Evolutionary conservation across 2,329 filamentous ascomycete species (phyloP), one percentile per base, ranked within the genome.

Genomic region (Alternaria brassicicola): DNA sequence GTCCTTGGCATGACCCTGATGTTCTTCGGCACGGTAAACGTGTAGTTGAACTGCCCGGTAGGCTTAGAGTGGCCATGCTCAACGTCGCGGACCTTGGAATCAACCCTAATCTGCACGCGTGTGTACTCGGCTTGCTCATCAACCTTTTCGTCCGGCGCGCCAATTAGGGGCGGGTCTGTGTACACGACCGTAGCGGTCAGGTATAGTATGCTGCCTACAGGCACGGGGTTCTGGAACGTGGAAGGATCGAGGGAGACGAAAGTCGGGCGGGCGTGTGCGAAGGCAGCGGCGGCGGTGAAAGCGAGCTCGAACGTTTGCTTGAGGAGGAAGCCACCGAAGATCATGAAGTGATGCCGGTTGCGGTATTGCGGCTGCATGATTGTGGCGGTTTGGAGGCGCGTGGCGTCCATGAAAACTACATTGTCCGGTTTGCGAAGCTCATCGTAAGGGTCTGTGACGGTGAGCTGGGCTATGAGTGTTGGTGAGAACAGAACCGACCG

Each of bases 291-390:
- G 69, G 88, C 90, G 73, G 88, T 91, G 77, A 92, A 92, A 1
- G 89, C 89, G 6, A 92, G 82, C 76, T 92, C 89, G 67, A 91
- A 92, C 0, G 88, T 89, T 69, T 90, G 87, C 71, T 90, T 90
- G 10, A 92, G 81, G 10, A 92, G 83, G 72, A 89, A 91, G 13
- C 89, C 89, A 50, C 89, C 89, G 68, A 92, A 92, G 53, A 92
- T 90, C 89, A 91, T 91, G 74, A 89, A 90, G 68, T 89, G 87
- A 75, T 91, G 88, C 2, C 87, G 78, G 74, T 89, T 89, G 46
- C 88, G 84, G 73, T 88, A 85, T 74, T 90, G 88, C 0, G 89
- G 89, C 72, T 91, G 89, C 89, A 92, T 92, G 64, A 92, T 90
- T 66, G 84, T 85, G 10, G 89, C 88, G 2, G 88, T 87, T 67